Percentiles rank a stretch among this genome's conserved stretches.
Evolutionary conservation across 129 eudicot genomes (phyloP).

Genomic region (Escallonia herrerae): DNA sequence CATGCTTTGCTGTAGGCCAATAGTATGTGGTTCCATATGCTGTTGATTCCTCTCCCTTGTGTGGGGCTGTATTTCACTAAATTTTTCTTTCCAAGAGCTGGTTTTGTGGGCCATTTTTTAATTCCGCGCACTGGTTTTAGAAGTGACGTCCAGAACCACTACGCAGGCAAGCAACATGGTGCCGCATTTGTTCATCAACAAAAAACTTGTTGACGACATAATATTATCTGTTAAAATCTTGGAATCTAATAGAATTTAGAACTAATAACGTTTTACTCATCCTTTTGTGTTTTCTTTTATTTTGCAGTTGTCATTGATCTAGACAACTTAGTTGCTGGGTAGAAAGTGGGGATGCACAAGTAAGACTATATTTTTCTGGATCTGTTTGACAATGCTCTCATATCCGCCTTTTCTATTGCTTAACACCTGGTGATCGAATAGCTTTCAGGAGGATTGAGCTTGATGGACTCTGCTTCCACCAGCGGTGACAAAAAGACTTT

Average conservation of each 20-base stretch:
- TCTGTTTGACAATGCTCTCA: not conserved
- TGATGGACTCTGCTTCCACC: slow-evolving; percentile 41
- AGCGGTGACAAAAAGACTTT: slow-evolving; percentile 28
- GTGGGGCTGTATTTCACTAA: slow-evolving; percentile 14
- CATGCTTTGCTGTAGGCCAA: slow-evolving; percentile 34
- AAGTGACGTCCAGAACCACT: not conserved
- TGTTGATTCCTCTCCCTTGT: slow-evolving; percentile 25
- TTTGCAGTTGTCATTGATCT: not conserved
- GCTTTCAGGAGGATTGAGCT: slow-evolving; percentile 28
- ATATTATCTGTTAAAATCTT: not conserved
- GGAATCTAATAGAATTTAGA: not conserved
- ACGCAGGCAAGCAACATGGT: not conserved
- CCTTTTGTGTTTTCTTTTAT: not conserved
- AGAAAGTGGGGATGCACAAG: slow-evolving; percentile 24
- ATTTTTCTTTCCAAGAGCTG: slow-evolving; percentile 11
- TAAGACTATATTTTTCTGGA: slow-evolving; percentile 10
- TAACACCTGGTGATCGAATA: slow-evolving; percentile 11
- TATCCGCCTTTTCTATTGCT: not conserved
- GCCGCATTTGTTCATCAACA: not conserved
- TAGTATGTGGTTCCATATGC: slow-evolving; percentile 37
- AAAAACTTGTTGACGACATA: not conserved
- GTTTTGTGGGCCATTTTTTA: slow-evolving; percentile 22
- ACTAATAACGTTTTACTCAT: not conserved
- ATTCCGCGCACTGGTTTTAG: slow-evolving; percentile 7
- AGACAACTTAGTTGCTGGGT: slow-evolving; percentile 5